A percentile compares a stretch with the other conserved stretches of the same genome.
phyloP scores from a whole-genome alignment of 768 basidiomycete genomes.

The Hypholoma sublateritium region DNA sequence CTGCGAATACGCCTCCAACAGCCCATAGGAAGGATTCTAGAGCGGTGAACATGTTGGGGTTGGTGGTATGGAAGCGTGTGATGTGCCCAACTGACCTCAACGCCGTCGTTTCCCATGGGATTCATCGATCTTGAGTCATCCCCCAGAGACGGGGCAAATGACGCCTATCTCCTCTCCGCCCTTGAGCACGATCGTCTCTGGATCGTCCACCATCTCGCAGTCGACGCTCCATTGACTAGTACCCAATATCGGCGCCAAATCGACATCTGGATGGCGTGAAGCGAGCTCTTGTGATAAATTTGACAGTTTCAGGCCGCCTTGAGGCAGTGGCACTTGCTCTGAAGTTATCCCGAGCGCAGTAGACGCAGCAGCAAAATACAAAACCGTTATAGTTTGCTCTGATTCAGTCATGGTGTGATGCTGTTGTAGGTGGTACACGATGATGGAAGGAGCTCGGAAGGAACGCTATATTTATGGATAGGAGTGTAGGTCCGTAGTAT shows the following conservation, averaged over 20 bases:
- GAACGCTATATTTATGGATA: not conserved
- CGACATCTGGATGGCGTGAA: slow-evolving; percentile 50
- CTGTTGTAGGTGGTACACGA: not conserved
- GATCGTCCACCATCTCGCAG: slow-evolving; percentile 74
- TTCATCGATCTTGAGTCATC: slow-evolving; percentile 34
- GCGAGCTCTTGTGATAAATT: slow-evolving; percentile 51
- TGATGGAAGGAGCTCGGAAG: not conserved
- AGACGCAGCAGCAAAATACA: slow-evolving; percentile 65
- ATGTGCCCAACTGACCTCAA: not conserved
- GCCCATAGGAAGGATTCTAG: slow-evolving; percentile 11
- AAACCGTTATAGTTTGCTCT: slow-evolving; percentile 38
- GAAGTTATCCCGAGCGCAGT: slow-evolving; percentile 61
- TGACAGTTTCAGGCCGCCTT: slow-evolving; percentile 45
- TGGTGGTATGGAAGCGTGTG: not conserved
- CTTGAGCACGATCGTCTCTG: slow-evolving; percentile 42
- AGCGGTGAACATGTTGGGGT: slow-evolving; percentile 9
- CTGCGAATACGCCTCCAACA: slow-evolving; percentile 12
- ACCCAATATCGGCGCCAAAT: slow-evolving; percentile 52
- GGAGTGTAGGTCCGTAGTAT: no score
- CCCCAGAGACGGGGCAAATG: slow-evolving; percentile 83
- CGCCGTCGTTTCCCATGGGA: not conserved
- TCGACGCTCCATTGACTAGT: slow-evolving; percentile 78
- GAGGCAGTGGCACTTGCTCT: slow-evolving; percentile 52
- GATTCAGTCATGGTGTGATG: slow-evolving; percentile 19
- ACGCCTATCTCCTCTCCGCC: slow-evolving; percentile 80